Base-by-base conservation (phyloP, 2,329 filamentous ascomycete species). In the Colletotrichum siamense region DNA sequence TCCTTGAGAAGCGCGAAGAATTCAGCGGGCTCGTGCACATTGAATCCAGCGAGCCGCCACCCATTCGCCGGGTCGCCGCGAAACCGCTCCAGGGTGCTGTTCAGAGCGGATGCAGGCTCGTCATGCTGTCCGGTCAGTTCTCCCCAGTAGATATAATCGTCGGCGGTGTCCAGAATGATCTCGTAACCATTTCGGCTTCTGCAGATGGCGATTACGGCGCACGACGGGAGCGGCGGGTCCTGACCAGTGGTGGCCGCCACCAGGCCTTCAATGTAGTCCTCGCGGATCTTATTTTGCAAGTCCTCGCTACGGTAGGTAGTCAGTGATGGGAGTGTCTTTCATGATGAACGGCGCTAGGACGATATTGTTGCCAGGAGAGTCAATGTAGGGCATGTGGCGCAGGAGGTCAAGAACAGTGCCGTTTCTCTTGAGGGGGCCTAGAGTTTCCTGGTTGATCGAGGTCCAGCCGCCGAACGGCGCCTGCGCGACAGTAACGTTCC, bases 131-230 rank as follows among this genome's bases (percentile, higher is more conserved):
- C 34, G 34, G 34, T 36, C 34, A 1, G 15, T 16, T 8, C 34
- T 8, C 4, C 71, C 76, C 78, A 78, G 52, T 78, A 78, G n/a
- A 79, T n/a, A 18, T 57, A 67, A 24, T 74, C 74, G 26, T 78
- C 76, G 2, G 73, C 69, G 24, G 78, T 79, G 30, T 79, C 70
- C n/a, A 79, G 32, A 8, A 78, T 65, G 52, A 78, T 52, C 3
- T 59, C 61, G 59, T 77, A 79, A 2, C 74, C 76, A 62, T 34
- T 68, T 13, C 52, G 32, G 13, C 34, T 8, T n/a, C 9, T 28
- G 59, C 22, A 30, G 22, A 76, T 61, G 13, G 79, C 76, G 52
- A 79, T 73, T 22, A 49, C 9, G 44, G 68, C 73, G 61, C 77
- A 78, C 9, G 68, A 76, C 36, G 77, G 64, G 12, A 52, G 26